Evolutionary conservation across 495 filamentous ascomycete genomes (phyloP), one percentile per base, ranked within the genome.

Genomic region (Cairneyella variabilis): DNA sequence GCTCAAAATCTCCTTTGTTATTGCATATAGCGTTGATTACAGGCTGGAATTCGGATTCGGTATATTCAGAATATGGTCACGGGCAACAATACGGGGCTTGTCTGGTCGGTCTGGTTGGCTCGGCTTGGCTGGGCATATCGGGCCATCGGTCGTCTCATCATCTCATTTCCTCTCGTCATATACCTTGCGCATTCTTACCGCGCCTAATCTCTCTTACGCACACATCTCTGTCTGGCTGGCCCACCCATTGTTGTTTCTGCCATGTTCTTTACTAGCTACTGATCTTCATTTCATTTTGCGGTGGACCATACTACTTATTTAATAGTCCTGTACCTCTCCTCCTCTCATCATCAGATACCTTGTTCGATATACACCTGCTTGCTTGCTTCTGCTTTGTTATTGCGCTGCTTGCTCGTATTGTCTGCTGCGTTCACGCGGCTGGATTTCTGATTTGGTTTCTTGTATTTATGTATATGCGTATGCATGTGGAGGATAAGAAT

Each of bases 281-380:
- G 8, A 21, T 60, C 23, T 53, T 26, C 18, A 48, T 54, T 52
- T 30, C 16, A 16, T 42, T 48, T 28, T 49, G 27, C 39, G n/a
- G 25, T 23, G 39, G 36, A 53, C 51, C 53, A 50, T 50, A 53
- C 42, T 37, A 50, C 25, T 38, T 59, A 47, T 52, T 53, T 56
- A 55, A 54, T 62, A 53, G 42, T 58, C 54, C 42, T 59, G 42
- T 57, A 42, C 28, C 61, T 20, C 32, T 63, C 48, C 45, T 45
- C 50, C 43, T 43, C 42, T 20, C 27, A 39, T 52, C 54, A 54
- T 57, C 58, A 57, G 61, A 66, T 66, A 66, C 64, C 64, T 66
- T 66, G 64, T 66, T 64, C 64, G 59, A 66, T 66, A 66, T 64
- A 64, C 54, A 60, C 20, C 26, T 59, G 37, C 47, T 54, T 54